A percentile compares a stretch with the other conserved stretches of the same genome.
These are phyloP conservation scores for Debaryomyces hansenii DNA, from an alignment of 805 yeast species.

Conservation along the genomic window DNA sequence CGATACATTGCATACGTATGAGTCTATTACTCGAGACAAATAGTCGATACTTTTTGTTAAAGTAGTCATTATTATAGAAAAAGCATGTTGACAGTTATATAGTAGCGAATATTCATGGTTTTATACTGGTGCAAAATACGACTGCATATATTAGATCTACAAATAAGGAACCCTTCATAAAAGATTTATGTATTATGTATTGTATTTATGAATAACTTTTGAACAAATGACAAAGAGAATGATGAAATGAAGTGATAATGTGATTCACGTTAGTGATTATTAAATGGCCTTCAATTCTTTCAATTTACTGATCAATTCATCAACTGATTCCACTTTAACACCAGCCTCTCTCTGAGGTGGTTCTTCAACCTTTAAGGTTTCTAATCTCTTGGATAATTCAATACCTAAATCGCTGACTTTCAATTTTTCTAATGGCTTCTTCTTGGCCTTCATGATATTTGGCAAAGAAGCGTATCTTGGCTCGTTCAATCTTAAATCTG, in stretches of 20 bases:
- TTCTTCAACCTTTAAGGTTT: conserved; percentile 73
- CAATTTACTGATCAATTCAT: conserved; percentile 75
- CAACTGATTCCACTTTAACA: conserved; percentile 74
- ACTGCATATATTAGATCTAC: too few species aligned
- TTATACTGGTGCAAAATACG: too few species aligned
- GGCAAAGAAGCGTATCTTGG: conserved; percentile 97
- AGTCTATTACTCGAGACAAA: conserved; percentile 25
- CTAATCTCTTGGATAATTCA: conserved; percentile 61
- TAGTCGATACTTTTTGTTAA: conserved; percentile 17
- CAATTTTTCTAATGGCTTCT: conserved; percentile 80
- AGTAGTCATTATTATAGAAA: conserved; percentile 5
- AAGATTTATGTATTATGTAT: neutral
- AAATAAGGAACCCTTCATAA: too few species aligned
- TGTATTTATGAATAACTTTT: neutral
- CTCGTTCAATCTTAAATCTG: conserved; percentile 90
- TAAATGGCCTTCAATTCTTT: conserved; percentile 74
- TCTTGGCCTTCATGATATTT: conserved; percentile 97
- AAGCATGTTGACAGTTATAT: too few species aligned
- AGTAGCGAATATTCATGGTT: too few species aligned
- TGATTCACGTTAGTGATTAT: conserved; percentile 4
- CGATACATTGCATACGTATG: conserved; percentile 19
- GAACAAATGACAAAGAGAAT: neutral
- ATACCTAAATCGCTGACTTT: conserved; percentile 67
- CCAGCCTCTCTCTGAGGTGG: conserved; percentile 86
- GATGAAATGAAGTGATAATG: neutral